Conservation (phyloP, 2,329 filamentous ascomycete genomes). For the Fusarium nurragi region DNA sequence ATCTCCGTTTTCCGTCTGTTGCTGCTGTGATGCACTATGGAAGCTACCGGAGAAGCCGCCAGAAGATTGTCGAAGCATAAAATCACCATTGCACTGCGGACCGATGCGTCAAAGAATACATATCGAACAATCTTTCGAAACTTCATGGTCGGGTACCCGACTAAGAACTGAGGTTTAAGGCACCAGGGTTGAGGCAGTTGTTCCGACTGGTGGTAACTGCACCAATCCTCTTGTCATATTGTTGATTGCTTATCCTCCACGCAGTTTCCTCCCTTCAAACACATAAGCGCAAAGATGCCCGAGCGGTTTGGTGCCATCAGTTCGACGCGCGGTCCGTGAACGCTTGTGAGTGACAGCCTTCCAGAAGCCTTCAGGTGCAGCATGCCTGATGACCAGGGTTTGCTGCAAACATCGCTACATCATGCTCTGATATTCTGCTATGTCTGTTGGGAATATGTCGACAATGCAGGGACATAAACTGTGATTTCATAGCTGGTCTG, state of each 20-base stretch:
- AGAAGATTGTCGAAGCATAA: conserved; percentile 29
- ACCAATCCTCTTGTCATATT: conserved; percentile 25
- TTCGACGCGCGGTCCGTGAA: conserved; percentile 27
- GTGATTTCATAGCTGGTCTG: conserved; percentile 18
- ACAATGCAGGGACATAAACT: conserved; percentile 15
- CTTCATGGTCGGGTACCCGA: conserved; percentile 30
- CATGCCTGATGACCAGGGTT: conserved; percentile 27
- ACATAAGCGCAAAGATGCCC: conserved; percentile 18
- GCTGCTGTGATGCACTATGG: conserved; percentile 34
- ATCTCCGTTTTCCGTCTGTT: conserved; percentile 27
- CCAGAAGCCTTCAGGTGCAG: conserved; percentile 41
- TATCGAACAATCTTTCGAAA: conserved; percentile 39
- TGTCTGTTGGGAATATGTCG: conserved; percentile 5
- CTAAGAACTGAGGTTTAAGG: conserved; percentile 29
- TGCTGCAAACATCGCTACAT: conserved; percentile 24
- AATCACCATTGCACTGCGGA: conserved; percentile 37
- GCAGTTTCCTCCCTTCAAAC: conserved; percentile 24
- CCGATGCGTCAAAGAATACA: conserved; percentile 24
- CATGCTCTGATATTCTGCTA: conserved; percentile 13
- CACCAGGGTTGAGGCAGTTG: conserved; percentile 22
- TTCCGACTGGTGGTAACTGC: conserved; percentile 28
- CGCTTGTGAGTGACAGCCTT: conserved; percentile 27
- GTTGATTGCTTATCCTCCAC: conserved; percentile 41
- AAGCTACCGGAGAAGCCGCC: conserved; percentile 30
- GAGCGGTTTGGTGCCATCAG: conserved; percentile 23